Conservation (phyloP, 805 yeast genomes). For the Brettanomyces sp. region DNA sequence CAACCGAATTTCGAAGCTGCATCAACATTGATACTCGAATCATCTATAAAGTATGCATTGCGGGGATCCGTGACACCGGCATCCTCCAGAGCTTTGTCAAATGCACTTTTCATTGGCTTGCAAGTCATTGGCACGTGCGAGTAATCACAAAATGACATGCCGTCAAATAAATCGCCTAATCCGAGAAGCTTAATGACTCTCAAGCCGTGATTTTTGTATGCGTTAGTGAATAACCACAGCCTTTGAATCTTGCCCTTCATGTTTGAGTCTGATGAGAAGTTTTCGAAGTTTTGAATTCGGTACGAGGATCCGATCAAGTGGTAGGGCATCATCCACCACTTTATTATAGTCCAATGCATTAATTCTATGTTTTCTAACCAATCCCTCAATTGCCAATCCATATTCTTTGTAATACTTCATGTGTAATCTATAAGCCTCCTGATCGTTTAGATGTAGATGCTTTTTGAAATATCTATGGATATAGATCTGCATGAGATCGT, state of each 20-base stretch:
- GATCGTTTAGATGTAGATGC: conserved; percentile 50
- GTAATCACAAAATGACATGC: conserved; percentile 89
- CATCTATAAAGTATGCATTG: conserved; percentile 76
- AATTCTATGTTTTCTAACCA: conserved; percentile 58
- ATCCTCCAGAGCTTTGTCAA: conserved; percentile 51
- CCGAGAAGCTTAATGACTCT: conserved; percentile 76
- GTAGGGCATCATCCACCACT: conserved; percentile 87
- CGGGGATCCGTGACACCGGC: conserved; percentile 45
- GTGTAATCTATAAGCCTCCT: conserved; percentile 68
- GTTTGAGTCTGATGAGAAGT: conserved; percentile 37
- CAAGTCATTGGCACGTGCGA: conserved; percentile 60
- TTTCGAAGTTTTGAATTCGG: conserved; percentile 51
- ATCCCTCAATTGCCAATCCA: conserved; percentile 90
- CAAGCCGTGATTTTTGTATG: conserved; percentile 82
- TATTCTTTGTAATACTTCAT: conserved; percentile 71
- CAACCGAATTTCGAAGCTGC: conserved; percentile 70
- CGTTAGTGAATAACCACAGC: conserved; percentile 91
- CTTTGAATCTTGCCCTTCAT: conserved; percentile 47
- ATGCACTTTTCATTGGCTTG: conserved; percentile 77
- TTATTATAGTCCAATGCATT: conserved; percentile 84
- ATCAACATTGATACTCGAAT: conserved; percentile 67
- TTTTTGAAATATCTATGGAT: conserved; percentile 76
- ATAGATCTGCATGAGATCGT: conserved; percentile 78
- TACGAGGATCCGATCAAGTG: conserved; percentile 65
- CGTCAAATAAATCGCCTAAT: conserved; percentile 88